Conservation (phyloP, 805 yeast species). For the Ogataea nonfermentans region DNA sequence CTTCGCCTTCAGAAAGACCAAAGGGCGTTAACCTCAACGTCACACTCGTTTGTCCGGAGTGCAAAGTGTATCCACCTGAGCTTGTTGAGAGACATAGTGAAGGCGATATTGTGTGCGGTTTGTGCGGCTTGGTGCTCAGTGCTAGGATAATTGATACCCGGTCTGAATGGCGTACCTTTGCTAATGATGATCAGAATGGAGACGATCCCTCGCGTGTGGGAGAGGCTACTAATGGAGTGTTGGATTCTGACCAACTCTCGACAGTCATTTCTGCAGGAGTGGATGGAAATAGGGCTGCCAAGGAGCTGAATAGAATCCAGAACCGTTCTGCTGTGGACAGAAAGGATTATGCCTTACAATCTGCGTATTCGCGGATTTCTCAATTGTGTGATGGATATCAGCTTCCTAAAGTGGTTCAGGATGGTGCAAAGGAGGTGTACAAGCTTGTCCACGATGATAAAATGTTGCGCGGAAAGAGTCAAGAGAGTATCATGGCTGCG, state of each 20-base stretch:
- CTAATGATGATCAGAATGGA: constrained; percentile 96
- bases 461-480: constrained; percentile 83
- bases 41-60: constrained; percentile 90
- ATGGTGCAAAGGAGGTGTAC: constrained; percentile 95
- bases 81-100: constrained; percentile 92
- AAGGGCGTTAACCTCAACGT: constrained; percentile 83
- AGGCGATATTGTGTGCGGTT: constrained; percentile 98
- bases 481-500: constrained; percentile 94
- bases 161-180: constrained; percentile 98
- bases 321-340: constrained; percentile 80
- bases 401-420: constrained; percentile 91
- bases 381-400: constrained; percentile 98
- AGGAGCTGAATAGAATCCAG: constrained; percentile 89
- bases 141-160: constrained; percentile 92
- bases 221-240: constrained; percentile 88
- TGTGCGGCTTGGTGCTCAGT: constrained; percentile 91
- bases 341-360: constrained; percentile 81
- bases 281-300: constrained; percentile 80
- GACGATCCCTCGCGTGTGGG: constrained; percentile 99
- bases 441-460: constrained; percentile 87
- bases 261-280: constrained; percentile 88
- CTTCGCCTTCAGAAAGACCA: constrained; percentile 29
- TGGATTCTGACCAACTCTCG: constrained; percentile 88
- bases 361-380: constrained; percentile 87
- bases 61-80: constrained; percentile 94